Base-by-base conservation (phyloP, 2,329 filamentous ascomycete genomes). In the Acarospora socialis region DNA sequence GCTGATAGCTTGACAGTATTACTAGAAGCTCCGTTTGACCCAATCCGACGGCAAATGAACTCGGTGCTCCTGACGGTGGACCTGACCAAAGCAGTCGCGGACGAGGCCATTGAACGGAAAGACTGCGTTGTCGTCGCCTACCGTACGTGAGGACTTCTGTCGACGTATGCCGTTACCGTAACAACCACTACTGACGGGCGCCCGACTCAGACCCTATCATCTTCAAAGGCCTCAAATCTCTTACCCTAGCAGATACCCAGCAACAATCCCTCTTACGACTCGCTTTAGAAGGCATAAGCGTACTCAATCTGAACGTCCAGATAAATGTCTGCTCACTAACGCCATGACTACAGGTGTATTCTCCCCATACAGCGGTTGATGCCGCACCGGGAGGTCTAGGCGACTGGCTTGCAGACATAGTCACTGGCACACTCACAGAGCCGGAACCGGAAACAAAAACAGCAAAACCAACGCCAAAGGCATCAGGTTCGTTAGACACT, bases 331-430 rank as follows among this genome's bases (percentile, higher is more conserved):
- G 23, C 5, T 6, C 16, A 13, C 23, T 25, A 14, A 38, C n/a
- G 8, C 26, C 23, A 15, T 15, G 15, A 33, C 33, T 23, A 16
- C 25, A 55, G 56, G 38, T 98, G 35, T 98, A 95, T 63, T 84
- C 79, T 43, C 90, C 90, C 1, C 90, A 98, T 58, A 98, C 90
- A 0, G 87, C 90, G 9, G 73, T 95, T 25, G 90, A 98, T 55
- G 83, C 83, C 22, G 81, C 81, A 1, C 72, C 75, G 1, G 73
- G 76, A 12, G 90, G 90, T 3, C 71, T 98, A 44, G 92, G 86
- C 50, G 82, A 92, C 53, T 98, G 87, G 87, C 74, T 98, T 7
- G 83, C 82, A 38, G 80, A 92, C 49, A 77, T 92, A 29, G 72
- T 94, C 13, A 75, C 77, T 2, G 75, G 73, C 19, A 64, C 60